Base-by-base conservation (phyloP, 1,284 basidiomycete genomes). In the Cryptococcus sp. region DNA sequence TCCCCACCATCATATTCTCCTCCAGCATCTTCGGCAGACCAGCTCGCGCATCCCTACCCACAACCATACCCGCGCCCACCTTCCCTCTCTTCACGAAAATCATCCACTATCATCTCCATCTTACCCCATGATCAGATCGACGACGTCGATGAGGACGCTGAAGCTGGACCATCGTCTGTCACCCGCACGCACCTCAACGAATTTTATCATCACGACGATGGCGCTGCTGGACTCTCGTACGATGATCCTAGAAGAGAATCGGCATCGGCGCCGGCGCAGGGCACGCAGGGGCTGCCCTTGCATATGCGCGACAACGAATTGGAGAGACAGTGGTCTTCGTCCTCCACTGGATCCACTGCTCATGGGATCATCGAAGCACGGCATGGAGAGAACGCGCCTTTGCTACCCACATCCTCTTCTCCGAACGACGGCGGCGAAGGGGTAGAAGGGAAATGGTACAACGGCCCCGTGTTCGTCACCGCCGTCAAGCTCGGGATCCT, bases 401-500 rank as follows among this genome's bases (percentile, higher is more conserved):
- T 70, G 13, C 38, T 69, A 23, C 52, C 56, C 8, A 59, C 57
- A 7, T 39, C 53, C 16, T 39, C 53, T 0, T 17, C 54, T 11
- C n/a, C 47, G 4, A 20, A 22, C 11, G 61, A 61, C n/a, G 56
- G 54, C 20, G 59, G 51, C 38, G 55, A 56, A 17, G 42, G 22
- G 17, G 22, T 27, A 7, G 53, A 52, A n/a, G 57, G 19, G 42
- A 69, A 70, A 59, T 79, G 77, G 76, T 76, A 75, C 52, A 60
- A 69, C 17, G 76, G 81, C 45, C 84, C 91, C 39, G 81, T 94
- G 61, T 80, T 91, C 75, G 84, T 85, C 71, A 90, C 92, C 0
- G 87, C 88, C 0, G 77, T 93, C 59, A 91, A 93, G 81, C 89
- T 94, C 82, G 85, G 86, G 16, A 79, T 83, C 20, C 82, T 95